Base-by-base conservation (phyloP, 768 basidiomycete species). In the Russula vinacea region DNA sequence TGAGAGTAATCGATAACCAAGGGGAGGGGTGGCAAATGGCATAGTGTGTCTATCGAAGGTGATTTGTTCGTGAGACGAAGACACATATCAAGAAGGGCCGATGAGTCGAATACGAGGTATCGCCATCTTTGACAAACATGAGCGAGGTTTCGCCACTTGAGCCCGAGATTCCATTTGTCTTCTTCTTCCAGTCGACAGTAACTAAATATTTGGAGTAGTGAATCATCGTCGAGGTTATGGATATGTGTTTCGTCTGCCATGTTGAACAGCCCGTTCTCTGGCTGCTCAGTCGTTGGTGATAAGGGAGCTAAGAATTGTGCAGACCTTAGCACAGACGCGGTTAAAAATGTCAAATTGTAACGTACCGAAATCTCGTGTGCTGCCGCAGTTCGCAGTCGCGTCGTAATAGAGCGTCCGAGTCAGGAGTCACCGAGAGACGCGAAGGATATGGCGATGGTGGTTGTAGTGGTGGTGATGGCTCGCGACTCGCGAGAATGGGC, bases 351-450 rank as follows among this genome's bases (percentile, higher is more conserved):
- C 8, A 24, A 4, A 11, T 47, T 22, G 44, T 4, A 22, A 47
- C 45, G 45, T 22, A 47, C 45, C 22, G 45, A 10, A 22, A 10
- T 22, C 9, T 47, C 22, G n/a, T n/a, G 58, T 3, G 45, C 47
- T 2, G 33, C 17, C 19, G 1, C 37, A 1, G 45, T 58, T 11
- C 62, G 66, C 13, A 26, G 16, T 33, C 67, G 68, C 56, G 42
- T 67, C 62, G 44, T 37, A 24, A 45, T 57, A n/a, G 66, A 68
- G 57, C 44, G n/a, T 17, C n/a, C n/a, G n/a, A 47, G n/a, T n/a
- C n/a, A 44, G 3, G 51, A 22, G 29, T 24, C n/a, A 13, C 22
- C 5, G 53, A 24, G 9, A 24, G 26, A 1, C n/a, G 8, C 58
- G n/a, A 11, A 29, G 35, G 8, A 45, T 10, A 2, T 45, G 44